Conservation (phyloP, 2,329 filamentous ascomycete species). For the Colletotrichum viniferum region DNA sequence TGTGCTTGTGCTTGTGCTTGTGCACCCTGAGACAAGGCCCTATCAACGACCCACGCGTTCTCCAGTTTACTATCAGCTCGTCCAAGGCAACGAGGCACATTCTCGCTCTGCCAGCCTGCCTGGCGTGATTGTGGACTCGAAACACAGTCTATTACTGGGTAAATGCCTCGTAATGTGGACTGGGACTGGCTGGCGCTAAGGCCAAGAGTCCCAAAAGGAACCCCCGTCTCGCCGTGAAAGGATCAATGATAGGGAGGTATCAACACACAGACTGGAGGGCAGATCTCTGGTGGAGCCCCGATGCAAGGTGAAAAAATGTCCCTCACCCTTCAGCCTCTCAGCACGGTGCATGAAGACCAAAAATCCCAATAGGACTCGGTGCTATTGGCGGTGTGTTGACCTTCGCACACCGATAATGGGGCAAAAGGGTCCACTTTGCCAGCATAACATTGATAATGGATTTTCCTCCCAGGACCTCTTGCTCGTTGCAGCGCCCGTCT, state of each 20-base stretch:
- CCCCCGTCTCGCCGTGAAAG: background rate
- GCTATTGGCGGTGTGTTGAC: slow-evolving; percentile 12
- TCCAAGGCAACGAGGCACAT: slow-evolving; percentile 12
- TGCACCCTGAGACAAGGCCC: slow-evolving; percentile 14
- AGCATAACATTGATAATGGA: slow-evolving; percentile 21
- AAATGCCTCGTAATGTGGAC: slow-evolving; percentile 4
- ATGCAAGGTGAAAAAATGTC: slow-evolving; percentile 17
- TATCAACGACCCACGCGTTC: slow-evolving; percentile 19
- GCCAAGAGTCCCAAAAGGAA: background rate
- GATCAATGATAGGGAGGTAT: background rate
- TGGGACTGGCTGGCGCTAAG: background rate
- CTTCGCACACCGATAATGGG: slow-evolving; percentile 9
- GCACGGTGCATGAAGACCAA: slow-evolving; percentile 12
- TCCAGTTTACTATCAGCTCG: slow-evolving; percentile 19
- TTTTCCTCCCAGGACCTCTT: background rate
- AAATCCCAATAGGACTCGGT: background rate
- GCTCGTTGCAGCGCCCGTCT: background rate
- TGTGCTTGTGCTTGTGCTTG: background rate
- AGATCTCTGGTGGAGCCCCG: slow-evolving; percentile 5
- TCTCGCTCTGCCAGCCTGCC: background rate
- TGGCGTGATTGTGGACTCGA: slow-evolving; percentile 9
- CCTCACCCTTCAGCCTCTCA: background rate
- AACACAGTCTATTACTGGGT: background rate
- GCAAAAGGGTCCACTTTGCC: slow-evolving; percentile 2
- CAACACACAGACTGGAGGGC: background rate